These are phyloP conservation scores for Syzygium jambos DNA, from an alignment of 345 rosid species.

Conservation along the genomic window DNA sequence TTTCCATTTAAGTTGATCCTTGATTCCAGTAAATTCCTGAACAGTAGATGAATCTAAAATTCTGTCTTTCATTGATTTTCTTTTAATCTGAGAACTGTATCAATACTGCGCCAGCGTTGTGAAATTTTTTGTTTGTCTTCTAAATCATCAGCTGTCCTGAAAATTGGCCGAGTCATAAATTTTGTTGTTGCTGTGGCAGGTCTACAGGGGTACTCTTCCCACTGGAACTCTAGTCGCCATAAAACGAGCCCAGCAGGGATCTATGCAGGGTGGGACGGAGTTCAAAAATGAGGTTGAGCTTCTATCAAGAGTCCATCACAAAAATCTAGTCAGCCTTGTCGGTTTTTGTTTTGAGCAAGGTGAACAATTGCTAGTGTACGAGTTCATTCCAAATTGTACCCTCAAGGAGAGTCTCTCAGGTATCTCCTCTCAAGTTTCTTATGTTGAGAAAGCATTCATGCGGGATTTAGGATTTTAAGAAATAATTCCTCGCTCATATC, in stretches of 20 bases:
- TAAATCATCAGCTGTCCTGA: not conserved
- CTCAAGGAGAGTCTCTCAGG: conserved; percentile 66
- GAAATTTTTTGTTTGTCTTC: not conserved
- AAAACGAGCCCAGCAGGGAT: conserved; percentile 78
- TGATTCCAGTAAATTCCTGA: not conserved
- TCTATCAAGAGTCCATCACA: conserved; percentile 83
- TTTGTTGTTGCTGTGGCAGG: conserved; percentile 27
- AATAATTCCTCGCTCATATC: not conserved
- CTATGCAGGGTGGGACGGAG: conserved; percentile 74
- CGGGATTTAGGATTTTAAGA: not conserved
- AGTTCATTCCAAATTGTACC: conserved; percentile 59
- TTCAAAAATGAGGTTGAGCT: conserved; percentile 89
- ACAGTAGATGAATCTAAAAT: not conserved
- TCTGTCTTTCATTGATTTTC: not conserved
- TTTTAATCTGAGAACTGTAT: not conserved
- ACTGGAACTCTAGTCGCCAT: conserved; percentile 52
- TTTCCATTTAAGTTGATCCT: not conserved
- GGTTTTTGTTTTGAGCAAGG: conserved; percentile 69
- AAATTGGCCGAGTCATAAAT: not conserved
- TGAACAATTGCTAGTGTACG: conserved; percentile 76
- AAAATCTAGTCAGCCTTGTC: conserved; percentile 56
- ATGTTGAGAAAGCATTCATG: not conserved
- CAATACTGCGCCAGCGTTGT: not conserved
- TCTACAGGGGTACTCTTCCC: conserved; percentile 60
- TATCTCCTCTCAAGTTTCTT: conserved; percentile 4